Evolutionary conservation across 108 stramenopile species (phyloP).

Genomic region (Stephanodiscus minutulus): DNA sequence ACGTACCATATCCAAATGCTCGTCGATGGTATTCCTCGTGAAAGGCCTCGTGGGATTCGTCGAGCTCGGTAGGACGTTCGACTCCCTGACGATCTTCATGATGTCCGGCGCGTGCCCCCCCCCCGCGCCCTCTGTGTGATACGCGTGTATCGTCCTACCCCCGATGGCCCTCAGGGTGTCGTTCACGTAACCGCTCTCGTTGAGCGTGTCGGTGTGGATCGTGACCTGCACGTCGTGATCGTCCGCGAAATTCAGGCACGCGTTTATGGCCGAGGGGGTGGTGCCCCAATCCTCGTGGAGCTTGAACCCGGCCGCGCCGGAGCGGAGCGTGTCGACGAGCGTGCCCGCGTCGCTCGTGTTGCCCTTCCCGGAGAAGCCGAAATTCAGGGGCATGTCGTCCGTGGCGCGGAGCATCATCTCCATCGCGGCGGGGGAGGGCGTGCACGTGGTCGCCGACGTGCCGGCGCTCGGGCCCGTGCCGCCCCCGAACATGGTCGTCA

Average conservation of each 20-base stretch:
- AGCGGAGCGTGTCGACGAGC: conserved; percentile 61
- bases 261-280: conserved; percentile 94
- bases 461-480: conserved; percentile 96
- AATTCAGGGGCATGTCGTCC: conserved; percentile 90
- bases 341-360: conserved; percentile 79
- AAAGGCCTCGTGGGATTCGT: conserved; percentile 98
- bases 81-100: conserved; percentile 93
- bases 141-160: conserved; percentile 94
- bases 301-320: conserved; percentile 96
- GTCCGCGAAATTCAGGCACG: conserved; percentile 89
- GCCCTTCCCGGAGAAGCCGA: conserved; percentile 97
- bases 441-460: conserved; percentile 96
- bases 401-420: conserved; percentile 97
- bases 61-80: conserved; percentile 91
- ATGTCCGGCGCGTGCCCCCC: conserved; percentile 99
- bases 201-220: conserved; percentile 98
- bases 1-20: conserved; percentile 96
- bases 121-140: conserved; percentile 89
- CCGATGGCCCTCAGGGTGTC: conserved; percentile 94
- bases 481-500: conserved; percentile 96
- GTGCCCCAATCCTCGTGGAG: conserved; percentile 99
- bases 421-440: conserved; percentile 90
- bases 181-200: conserved; percentile 94
- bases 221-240: conserved; percentile 91
- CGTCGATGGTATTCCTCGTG: conserved; percentile 97